These are phyloP conservation scores for Metschnikowia corniflorae DNA, from an alignment of 805 yeast genomes.

Conservation along the genomic window DNA sequence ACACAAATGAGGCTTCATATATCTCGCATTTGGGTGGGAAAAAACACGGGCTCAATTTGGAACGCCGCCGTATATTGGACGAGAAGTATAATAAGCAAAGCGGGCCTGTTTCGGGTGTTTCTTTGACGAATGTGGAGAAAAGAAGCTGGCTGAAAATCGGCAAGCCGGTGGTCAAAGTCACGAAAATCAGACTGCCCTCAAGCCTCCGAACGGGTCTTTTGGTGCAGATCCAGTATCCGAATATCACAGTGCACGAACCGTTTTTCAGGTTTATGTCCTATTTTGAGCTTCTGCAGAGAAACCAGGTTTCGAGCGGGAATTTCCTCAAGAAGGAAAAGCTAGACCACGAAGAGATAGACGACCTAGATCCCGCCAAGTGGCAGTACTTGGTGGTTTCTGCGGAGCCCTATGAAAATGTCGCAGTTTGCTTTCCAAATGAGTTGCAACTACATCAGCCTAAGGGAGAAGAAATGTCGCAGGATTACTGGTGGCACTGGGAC, in stretches of 20 bases:
- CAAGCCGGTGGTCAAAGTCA: constrained; percentile 64
- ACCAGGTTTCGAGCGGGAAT: constrained; percentile 34
- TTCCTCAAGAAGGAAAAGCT: constrained; percentile 20
- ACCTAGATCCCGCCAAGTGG: constrained; percentile 34
- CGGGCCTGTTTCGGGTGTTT: constrained; percentile 22
- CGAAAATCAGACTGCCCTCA: constrained; percentile 63
- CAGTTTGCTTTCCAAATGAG: constrained; percentile 68
- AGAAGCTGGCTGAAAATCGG: constrained; percentile 61
- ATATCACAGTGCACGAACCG: constrained; percentile 50
- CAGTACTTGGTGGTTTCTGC: constrained; percentile 81
- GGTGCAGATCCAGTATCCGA: constrained; percentile 56
- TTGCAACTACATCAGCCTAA: constrained; percentile 41
- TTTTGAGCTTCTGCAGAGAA: constrained; percentile 52
- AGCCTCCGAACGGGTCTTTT: constrained; percentile 61
- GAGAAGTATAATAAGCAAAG: constrained; percentile 24
- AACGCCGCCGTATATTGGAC: constrained; percentile 47
- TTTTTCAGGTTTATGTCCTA: constrained; percentile 73
- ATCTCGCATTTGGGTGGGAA: constrained; percentile 81
- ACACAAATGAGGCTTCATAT: constrained; percentile 74
- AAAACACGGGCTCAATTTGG: constrained; percentile 73
- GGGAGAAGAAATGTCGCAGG: constrained; percentile 22
- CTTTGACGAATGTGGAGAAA: constrained; percentile 40
- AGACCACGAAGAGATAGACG: constrained; percentile 19
- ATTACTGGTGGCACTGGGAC: constrained; percentile 74
- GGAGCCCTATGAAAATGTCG: constrained; percentile 85